Conservation (phyloP, 2,329 filamentous ascomycete genomes). For the Fusarium chaquense region DNA sequence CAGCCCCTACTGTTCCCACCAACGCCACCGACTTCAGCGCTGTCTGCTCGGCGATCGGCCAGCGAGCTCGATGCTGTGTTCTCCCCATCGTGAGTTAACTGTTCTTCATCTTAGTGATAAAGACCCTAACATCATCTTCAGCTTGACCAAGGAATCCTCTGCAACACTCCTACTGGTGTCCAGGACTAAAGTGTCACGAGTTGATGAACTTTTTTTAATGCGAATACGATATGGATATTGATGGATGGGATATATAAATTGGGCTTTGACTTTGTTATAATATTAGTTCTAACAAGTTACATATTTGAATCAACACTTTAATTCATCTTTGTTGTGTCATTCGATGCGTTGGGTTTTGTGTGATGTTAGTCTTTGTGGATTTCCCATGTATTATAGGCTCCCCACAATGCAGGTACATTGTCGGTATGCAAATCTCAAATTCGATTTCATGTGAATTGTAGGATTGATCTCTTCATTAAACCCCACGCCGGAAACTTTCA, state of each 20-base stretch:
- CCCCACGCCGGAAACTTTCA: neutral
- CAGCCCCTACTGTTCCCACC: conserved; percentile 51
- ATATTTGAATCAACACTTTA: neutral
- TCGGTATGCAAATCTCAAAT: neutral
- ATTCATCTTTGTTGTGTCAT: neutral
- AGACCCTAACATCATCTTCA: neutral
- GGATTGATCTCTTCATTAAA: no score
- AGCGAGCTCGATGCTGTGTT: conserved; percentile 69
- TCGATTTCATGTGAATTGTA: neutral
- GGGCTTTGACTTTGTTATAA: neutral
- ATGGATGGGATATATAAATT: neutral
- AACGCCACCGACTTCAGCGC: conserved; percentile 58
- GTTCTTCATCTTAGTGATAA: fast-evolving
- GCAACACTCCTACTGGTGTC: conserved; percentile 52
- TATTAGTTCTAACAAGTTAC: neutral
- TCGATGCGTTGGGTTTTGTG: neutral
- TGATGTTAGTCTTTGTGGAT: neutral
- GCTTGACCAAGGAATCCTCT: conserved; percentile 53
- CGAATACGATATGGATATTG: conserved; percentile 9
- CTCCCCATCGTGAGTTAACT: conserved; percentile 57
- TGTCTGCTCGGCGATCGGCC: conserved; percentile 62
- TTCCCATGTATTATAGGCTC: no score
- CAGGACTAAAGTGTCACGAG: conserved; percentile 33
- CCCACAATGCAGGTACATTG: neutral
- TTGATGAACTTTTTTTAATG: neutral